These are phyloP conservation scores for Trametes coccinea DNA, from an alignment of 768 basidiomycete species.

Conservation along the genomic window DNA sequence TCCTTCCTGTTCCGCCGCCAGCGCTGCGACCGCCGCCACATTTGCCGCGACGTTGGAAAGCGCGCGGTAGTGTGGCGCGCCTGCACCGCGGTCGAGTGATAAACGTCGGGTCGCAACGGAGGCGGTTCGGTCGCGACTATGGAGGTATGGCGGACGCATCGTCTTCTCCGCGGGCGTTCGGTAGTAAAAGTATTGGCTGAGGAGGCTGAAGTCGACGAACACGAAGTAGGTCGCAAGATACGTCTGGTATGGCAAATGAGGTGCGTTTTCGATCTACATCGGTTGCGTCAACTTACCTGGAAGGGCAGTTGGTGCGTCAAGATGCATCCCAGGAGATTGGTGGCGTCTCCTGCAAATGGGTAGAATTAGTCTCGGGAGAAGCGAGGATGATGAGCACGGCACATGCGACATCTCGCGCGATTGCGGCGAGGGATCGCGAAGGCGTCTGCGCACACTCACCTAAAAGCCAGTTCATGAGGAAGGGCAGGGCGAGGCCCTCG, in stretches of 20 bases:
- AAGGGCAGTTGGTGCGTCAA: conserved; percentile 94
- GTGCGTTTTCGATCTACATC: not conserved
- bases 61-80: conserved; percentile 64
- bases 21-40: conserved; percentile 68
- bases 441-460: conserved; percentile 48
- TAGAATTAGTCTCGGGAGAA: not conserved
- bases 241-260: conserved; percentile 50
- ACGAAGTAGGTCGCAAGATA: conserved; percentile 93
- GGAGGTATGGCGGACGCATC: conserved; percentile 16
- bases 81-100: conserved; percentile 52
- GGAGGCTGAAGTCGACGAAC: conserved; percentile 71
- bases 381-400: not conserved
- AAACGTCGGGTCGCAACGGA: conserved; percentile 39
- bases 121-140: conserved; percentile 16
- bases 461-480: conserved; percentile 89
- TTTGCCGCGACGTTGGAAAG: conserved; percentile 70
- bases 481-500: conserved; percentile 90
- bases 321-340: conserved; percentile 89
- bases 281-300: conserved; percentile 57
- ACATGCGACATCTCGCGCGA: conserved; percentile 24
- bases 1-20: conserved; percentile 64
- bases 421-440: conserved; percentile 12
- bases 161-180: conserved; percentile 29
- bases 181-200: conserved; percentile 85
- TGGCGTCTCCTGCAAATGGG: conserved; percentile 72